Percentiles rank a stretch among this genome's conserved stretches.
phyloP scores from a whole-genome alignment of 306 rosid genomes.

The Senna tora region DNA sequence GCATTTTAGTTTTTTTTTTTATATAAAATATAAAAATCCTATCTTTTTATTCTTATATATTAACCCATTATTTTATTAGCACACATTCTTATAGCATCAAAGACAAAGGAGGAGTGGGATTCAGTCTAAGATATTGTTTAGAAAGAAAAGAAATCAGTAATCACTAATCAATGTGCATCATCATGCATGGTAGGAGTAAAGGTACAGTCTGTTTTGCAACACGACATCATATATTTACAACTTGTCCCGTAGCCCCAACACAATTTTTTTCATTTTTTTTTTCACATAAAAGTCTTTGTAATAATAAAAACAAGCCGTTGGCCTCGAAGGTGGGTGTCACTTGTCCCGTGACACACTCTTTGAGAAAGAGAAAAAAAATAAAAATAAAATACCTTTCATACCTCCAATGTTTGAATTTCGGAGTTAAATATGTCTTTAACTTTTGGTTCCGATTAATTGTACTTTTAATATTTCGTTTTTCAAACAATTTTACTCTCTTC shows the following conservation, averaged over 20 bases:
- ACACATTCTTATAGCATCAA: background rate
- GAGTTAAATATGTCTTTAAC: too few relatives aligned
- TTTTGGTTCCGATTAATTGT: too few relatives aligned
- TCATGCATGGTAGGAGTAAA: slow-evolving; percentile 24
- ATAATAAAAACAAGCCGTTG: slow-evolving; percentile 17
- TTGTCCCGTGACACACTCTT: slow-evolving; percentile 40
- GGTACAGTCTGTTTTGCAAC: slow-evolving; percentile 24
- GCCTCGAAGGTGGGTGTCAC: slow-evolving; percentile 22
- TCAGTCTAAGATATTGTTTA: background rate
- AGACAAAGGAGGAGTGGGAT: background rate
- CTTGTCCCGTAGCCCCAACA: slow-evolving; percentile 29
- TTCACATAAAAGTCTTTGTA: background rate
- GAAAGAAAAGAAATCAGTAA: slow-evolving; percentile 8
- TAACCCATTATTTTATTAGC: background rate
- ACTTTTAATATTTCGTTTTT: too few relatives aligned
- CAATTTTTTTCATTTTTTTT: slow-evolving; percentile 3
- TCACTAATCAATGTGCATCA: background rate
- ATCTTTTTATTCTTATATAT: background rate
- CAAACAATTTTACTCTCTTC: too few relatives aligned
- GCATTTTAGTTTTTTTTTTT: too few relatives aligned
- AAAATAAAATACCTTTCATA: too few relatives aligned
- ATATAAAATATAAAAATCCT: background rate
- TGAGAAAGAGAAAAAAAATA: background rate
- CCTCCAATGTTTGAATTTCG: too few relatives aligned
- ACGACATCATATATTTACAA: slow-evolving; percentile 26